phyloP scores from a whole-genome alignment of 2,329 filamentous ascomycete genomes.

The Paecilomyces sp. region DNA sequence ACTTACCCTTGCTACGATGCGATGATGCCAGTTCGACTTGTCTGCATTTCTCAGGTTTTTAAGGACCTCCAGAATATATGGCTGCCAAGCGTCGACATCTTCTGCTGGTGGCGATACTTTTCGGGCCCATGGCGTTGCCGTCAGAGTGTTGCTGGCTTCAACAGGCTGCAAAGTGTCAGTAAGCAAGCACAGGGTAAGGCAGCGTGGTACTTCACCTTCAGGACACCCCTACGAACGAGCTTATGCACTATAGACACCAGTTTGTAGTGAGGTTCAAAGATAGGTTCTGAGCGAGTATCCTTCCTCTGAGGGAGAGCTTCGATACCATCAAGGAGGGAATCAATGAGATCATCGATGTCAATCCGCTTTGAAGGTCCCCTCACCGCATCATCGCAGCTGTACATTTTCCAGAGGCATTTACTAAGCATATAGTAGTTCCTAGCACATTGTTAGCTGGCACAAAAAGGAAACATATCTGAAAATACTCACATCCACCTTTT shows the following conservation, averaged over 20 bases:
- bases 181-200: constrained; percentile 13
- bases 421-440: constrained; percentile 61
- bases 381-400: constrained; percentile 38
- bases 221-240: constrained; percentile 52
- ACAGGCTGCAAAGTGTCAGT: constrained; percentile 35
- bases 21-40: constrained; percentile 92
- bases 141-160: constrained; percentile 44
- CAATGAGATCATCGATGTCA: constrained; percentile 44
- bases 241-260: constrained; percentile 77
- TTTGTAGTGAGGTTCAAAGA: constrained; percentile 90
- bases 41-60: constrained; percentile 61
- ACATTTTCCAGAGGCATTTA: constrained; percentile 69
- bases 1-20: constrained; percentile 70
- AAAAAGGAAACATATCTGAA: not conserved
- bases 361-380: constrained; percentile 28
- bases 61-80: constrained; percentile 55
- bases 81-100: constrained; percentile 47
- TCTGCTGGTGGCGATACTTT: constrained; percentile 42
- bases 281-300: constrained; percentile 60
- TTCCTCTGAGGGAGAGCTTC: constrained; percentile 54
- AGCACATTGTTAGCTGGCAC: constrained; percentile 14
- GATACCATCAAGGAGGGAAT: constrained; percentile 53
- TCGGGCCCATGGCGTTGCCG: constrained; percentile 49
- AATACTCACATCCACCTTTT: constrained; percentile 55
- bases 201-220: constrained; percentile 29